Evolutionary conservation across 2,329 filamentous ascomycete species (phyloP).

Genomic region (Cytospora paraplurivora): DNA sequence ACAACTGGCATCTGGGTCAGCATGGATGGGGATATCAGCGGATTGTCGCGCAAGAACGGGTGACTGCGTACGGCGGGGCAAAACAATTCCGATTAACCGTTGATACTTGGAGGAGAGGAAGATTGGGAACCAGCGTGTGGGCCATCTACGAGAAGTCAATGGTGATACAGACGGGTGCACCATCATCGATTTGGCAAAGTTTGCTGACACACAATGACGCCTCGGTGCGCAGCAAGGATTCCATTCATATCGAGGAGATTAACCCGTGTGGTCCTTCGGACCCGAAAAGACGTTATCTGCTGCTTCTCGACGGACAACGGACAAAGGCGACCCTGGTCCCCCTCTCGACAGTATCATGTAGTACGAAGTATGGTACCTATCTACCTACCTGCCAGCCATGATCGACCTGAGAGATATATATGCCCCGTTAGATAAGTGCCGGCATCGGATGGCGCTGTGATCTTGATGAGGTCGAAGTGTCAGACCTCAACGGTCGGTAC

Average conservation of each 20-base stretch:
- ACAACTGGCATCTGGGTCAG: too few species aligned
- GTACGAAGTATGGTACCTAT: neutral
- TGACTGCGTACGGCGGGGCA: neutral
- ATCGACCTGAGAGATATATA: conserved; percentile 10
- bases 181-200: conserved; percentile 8
- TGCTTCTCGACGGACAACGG: neutral
- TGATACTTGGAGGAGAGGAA: neutral
- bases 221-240: conserved; percentile 9
- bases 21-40: neutral
- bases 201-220: conserved; percentile 21
- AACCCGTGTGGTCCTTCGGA: conserved; percentile 12
- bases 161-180: conserved; percentile 14
- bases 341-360: too few species aligned
- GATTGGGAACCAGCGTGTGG: neutral
- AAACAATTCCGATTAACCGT: neutral
- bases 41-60: neutral
- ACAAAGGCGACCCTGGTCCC: neutral
- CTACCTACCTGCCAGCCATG: conserved; percentile 5
- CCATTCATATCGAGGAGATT: neutral
- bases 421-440: conserved; percentile 14
- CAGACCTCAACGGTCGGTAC: conserved; percentile 19
- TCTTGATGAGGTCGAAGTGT: conserved; percentile 5
- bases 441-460: conserved; percentile 22
- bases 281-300: neutral
- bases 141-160: neutral